Evolutionary conservation across 495 filamentous ascomycete genomes (phyloP).

Genomic region (Aspergillus hancockii): DNA sequence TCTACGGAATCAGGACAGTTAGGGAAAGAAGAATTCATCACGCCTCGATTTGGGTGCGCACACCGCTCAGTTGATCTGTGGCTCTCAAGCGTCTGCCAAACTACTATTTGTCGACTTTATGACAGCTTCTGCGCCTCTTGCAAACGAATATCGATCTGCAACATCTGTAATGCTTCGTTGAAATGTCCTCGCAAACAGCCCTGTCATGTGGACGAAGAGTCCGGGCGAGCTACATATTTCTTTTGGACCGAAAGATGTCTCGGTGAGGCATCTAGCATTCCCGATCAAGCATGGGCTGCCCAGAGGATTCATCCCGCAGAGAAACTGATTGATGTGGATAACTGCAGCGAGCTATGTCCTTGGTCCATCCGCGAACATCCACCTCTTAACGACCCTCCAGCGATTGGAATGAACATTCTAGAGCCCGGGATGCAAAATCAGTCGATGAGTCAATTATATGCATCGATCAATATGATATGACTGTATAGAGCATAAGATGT

Average conservation of each 20-base stretch:
- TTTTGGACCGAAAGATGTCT: slow-evolving; percentile 45
- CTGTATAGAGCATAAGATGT: not conserved
- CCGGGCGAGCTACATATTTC: slow-evolving; percentile 34
- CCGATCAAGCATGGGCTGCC: slow-evolving; percentile 30
- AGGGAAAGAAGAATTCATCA: slow-evolving; percentile 46
- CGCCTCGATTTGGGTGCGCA: slow-evolving; percentile 48
- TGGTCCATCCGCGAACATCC: slow-evolving; percentile 49
- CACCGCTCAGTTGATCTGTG: slow-evolving; percentile 50
- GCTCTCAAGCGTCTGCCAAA: slow-evolving; percentile 46
- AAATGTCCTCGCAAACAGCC: slow-evolving; percentile 43
- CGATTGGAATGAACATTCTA: slow-evolving; percentile 40
- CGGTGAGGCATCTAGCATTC: slow-evolving; percentile 30
- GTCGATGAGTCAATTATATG: slow-evolving; percentile 40
- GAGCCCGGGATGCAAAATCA: slow-evolving; percentile 38
- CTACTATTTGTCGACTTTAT: slow-evolving; percentile 41
- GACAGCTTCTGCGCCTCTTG: slow-evolving; percentile 42
- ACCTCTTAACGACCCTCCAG: slow-evolving; percentile 35
- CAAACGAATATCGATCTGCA: slow-evolving; percentile 42
- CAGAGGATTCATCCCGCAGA: slow-evolving; percentile 48
- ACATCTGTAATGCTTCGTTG: slow-evolving; percentile 38
- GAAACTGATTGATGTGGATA: slow-evolving; percentile 36
- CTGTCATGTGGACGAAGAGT: slow-evolving; percentile 24
- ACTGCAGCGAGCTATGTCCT: slow-evolving; percentile 46
- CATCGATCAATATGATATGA: slow-evolving; percentile 42
- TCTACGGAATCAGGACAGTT: slow-evolving; percentile 40